phyloP scores from a whole-genome alignment of 768 basidiomycete species.

The Serendipita sp. region DNA sequence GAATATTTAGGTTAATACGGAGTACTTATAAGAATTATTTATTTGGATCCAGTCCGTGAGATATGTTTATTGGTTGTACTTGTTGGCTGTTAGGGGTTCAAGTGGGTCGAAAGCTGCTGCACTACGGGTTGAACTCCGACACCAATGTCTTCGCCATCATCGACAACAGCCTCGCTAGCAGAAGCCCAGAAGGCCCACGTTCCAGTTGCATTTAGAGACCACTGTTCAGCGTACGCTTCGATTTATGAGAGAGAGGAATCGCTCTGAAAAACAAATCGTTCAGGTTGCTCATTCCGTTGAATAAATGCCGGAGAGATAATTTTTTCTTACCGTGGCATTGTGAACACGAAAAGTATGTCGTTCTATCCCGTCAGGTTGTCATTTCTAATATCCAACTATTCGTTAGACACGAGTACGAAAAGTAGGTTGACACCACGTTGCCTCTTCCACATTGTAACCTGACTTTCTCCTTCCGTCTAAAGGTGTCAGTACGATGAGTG shows the following conservation, averaged over 20 bases:
- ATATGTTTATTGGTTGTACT: no score
- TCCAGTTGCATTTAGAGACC: conserved; percentile 75
- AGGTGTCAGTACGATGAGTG: conserved; percentile 96
- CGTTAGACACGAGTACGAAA: conserved; percentile 24
- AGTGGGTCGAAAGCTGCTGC: no score
- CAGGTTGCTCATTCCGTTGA: conserved; percentile 76
- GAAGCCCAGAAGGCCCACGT: conserved; percentile 62
- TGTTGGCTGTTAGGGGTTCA: no score
- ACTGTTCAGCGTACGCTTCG: conserved; percentile 69
- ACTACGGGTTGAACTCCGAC: no score
- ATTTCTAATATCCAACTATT: not conserved
- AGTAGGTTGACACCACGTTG: conserved; percentile 17
- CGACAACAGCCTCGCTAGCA: conserved; percentile 65
- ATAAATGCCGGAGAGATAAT: conserved; percentile 65
- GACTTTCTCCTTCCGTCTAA: conserved; percentile 1
- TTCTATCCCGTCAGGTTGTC: conserved; percentile 26
- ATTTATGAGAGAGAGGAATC: not conserved
- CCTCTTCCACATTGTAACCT: not conserved
- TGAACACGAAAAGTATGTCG: conserved; percentile 74
- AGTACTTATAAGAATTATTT: no score
- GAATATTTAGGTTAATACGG: no score
- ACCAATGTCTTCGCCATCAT: conserved; percentile 28
- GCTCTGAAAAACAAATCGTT: conserved; percentile 40
- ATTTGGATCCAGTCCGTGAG: no score
- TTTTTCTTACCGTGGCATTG: conserved; percentile 86